Percentiles rank a stretch among this genome's conserved stretches.
Evolutionary conservation across 2,329 filamentous ascomycete genomes (phyloP).

Genomic region (Fusarium begoniae): DNA sequence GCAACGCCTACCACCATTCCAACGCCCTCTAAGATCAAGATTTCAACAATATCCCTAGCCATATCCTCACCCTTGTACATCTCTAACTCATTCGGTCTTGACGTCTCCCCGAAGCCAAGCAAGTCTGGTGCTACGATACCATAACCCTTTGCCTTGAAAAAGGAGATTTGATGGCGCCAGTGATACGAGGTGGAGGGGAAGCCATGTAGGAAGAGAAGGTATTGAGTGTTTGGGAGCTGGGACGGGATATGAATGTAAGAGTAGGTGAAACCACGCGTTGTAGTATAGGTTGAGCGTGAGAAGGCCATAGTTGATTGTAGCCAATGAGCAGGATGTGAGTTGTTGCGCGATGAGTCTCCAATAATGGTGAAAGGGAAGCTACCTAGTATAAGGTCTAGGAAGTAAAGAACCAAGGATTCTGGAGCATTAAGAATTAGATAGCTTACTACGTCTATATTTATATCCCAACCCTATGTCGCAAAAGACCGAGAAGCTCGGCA

Average conservation of each 20-base stretch:
- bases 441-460: background rate
- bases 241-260: background rate
- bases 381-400: accelerated
- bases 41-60: background rate
- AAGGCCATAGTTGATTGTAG: background rate
- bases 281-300: background rate
- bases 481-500: background rate
- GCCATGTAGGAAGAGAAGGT: background rate
- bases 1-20: accelerated
- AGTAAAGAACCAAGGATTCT: accelerated
- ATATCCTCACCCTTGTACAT: background rate
- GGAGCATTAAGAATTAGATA: background rate
- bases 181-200: background rate
- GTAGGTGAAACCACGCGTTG: background rate
- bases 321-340: background rate
- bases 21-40: background rate
- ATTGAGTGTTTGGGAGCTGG: background rate
- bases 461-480: accelerated
- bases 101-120: background rate
- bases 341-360: background rate
- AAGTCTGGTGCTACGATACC: background rate
- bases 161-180: background rate
- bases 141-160: background rate
- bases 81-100: background rate
- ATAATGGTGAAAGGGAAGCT: accelerated